phyloP scores from a whole-genome alignment of 2,329 filamentous ascomycete genomes.

The Didymosphaeria variabile region DNA sequence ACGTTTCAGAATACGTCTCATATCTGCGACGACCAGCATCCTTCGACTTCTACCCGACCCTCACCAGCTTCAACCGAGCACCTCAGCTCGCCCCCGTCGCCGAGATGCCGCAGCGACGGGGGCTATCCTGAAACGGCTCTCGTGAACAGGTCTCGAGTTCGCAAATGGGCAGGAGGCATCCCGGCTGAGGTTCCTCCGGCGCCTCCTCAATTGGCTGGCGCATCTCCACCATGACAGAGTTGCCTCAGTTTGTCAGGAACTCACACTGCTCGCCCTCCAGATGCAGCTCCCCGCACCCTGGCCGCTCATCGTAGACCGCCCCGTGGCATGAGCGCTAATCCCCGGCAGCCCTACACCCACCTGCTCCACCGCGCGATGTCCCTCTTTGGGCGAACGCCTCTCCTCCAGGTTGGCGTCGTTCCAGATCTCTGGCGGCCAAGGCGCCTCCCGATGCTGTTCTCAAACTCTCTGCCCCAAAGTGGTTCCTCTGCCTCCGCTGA shows the following conservation, averaged over 20 bases:
- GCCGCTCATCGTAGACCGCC: slow-evolving; percentile 20
- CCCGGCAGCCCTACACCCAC: slow-evolving; percentile 47
- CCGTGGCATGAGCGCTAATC: slow-evolving; percentile 23
- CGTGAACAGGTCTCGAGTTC: slow-evolving; percentile 32
- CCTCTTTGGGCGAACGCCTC: slow-evolving; percentile 51
- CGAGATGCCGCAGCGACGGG: slow-evolving; percentile 21
- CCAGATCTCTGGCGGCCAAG: slow-evolving; percentile 54
- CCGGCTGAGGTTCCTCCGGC: slow-evolving; percentile 27
- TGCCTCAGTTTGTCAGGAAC: slow-evolving; percentile 44
- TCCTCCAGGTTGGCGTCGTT: slow-evolving; percentile 47
- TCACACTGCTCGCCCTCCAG: slow-evolving; percentile 35
- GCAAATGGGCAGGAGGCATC: slow-evolving; percentile 27
- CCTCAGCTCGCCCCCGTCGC: slow-evolving; percentile 14
- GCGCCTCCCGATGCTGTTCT: slow-evolving; percentile 50
- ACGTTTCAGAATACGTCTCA: slow-evolving; percentile 14
- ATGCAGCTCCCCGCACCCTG: slow-evolving; percentile 28
- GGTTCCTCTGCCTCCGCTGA: slow-evolving; percentile 49
- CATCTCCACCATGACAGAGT: slow-evolving; percentile 25
- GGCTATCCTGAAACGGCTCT: slow-evolving; percentile 30
- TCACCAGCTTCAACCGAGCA: slow-evolving; percentile 19
- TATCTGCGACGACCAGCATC: slow-evolving; percentile 18
- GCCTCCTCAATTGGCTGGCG: slow-evolving; percentile 23
- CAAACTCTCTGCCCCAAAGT: slow-evolving; percentile 47
- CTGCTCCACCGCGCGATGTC: slow-evolving; percentile 38
- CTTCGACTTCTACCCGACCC: slow-evolving; percentile 18